Evolutionary conservation across 1,139 yeast species (phyloP).

Genomic region (Magnusiomyces suaveolens): DNA sequence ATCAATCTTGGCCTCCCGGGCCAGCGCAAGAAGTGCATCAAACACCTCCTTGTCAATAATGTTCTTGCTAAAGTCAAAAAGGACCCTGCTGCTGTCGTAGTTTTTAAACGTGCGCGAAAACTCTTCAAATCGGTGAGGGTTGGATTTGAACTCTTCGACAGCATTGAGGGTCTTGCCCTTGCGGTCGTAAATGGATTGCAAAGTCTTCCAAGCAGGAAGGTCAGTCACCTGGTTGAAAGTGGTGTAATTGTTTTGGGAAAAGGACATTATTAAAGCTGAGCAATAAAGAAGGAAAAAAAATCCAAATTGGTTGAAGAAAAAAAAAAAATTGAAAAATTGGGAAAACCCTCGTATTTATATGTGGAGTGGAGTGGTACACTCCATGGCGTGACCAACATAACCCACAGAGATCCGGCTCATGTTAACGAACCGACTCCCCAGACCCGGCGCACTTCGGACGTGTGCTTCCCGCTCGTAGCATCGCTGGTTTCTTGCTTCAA

Average conservation of each 20-base stretch:
- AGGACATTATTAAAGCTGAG: not conserved
- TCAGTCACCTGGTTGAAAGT: slow-evolving; percentile 61
- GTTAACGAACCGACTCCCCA: too few relatives aligned
- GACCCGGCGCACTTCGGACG: too few relatives aligned
- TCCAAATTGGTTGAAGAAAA: not conserved
- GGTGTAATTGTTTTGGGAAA: slow-evolving; percentile 23
- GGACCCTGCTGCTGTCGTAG: slow-evolving; percentile 75
- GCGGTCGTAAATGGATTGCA: slow-evolving; percentile 59
- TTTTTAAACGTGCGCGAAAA: slow-evolving; percentile 68
- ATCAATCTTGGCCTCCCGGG: slow-evolving; percentile 85
- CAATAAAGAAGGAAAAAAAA: not conserved
- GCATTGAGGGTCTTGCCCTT: slow-evolving; percentile 64
- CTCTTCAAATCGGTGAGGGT: slow-evolving; percentile 65
- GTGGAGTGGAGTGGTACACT: too few relatives aligned
- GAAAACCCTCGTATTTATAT: too few relatives aligned
- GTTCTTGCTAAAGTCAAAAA: slow-evolving; percentile 93
- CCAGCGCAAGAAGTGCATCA: slow-evolving; percentile 57
- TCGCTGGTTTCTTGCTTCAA: too few relatives aligned
- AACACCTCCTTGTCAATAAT: slow-evolving; percentile 78
- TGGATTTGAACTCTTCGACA: slow-evolving; percentile 64
- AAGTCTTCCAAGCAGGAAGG: slow-evolving; percentile 74
- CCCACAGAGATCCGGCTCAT: too few relatives aligned
- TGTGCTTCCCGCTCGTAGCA: too few relatives aligned
- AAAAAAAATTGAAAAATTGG: slow-evolving; percentile 1
- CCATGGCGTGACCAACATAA: too few relatives aligned